A percentile compares a stretch with the other conserved stretches of the same genome.
Conservation (phyloP, 1,284 basidiomycete species). For the Tremellales sp. region DNA sequence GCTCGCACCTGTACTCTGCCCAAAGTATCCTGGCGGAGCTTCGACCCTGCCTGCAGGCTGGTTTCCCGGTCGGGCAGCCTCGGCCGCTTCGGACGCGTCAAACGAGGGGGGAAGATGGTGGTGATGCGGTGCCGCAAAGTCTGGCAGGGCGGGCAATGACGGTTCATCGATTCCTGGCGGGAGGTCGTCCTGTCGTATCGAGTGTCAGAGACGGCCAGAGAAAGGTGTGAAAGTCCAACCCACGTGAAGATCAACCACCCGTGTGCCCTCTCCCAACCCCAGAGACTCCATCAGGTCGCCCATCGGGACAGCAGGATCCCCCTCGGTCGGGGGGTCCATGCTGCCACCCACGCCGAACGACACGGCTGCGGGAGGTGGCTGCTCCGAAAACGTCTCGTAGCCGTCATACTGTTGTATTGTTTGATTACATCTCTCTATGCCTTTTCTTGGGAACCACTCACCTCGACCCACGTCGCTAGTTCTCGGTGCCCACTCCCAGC, state of each 20-base stretch:
- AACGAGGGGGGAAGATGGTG: constrained; percentile 35
- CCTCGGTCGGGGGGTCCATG: constrained; percentile 47
- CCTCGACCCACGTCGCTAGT: constrained; percentile 43
- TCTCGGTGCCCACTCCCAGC: constrained; percentile 31
- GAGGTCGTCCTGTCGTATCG: constrained; percentile 40
- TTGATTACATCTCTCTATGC: not conserved
- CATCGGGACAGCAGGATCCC: constrained; percentile 28
- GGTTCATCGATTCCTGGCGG: constrained; percentile 50
- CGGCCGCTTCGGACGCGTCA: constrained; percentile 44
- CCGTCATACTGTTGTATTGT: constrained; percentile 41
- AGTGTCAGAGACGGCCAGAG: constrained; percentile 1
- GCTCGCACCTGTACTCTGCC: not conserved
- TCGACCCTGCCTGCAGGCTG: constrained; percentile 9
- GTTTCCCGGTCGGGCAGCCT: constrained; percentile 21
- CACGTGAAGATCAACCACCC: constrained; percentile 46
- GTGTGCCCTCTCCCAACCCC: constrained; percentile 45
- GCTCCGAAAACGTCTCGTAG: constrained; percentile 48
- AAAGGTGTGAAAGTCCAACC: constrained; percentile 6
- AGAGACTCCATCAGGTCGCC: constrained; percentile 45
- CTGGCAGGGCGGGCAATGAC: constrained; percentile 45
- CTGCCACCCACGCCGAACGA: constrained; percentile 38
- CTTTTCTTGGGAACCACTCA: constrained; percentile 22
- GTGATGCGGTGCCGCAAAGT: constrained; percentile 13
- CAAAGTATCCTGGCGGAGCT: constrained; percentile 37
- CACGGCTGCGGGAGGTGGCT: constrained; percentile 42